These are phyloP conservation scores for Phytophthora nicotianae DNA, from an alignment of 352 stramenopile species.

Conservation along the genomic window DNA sequence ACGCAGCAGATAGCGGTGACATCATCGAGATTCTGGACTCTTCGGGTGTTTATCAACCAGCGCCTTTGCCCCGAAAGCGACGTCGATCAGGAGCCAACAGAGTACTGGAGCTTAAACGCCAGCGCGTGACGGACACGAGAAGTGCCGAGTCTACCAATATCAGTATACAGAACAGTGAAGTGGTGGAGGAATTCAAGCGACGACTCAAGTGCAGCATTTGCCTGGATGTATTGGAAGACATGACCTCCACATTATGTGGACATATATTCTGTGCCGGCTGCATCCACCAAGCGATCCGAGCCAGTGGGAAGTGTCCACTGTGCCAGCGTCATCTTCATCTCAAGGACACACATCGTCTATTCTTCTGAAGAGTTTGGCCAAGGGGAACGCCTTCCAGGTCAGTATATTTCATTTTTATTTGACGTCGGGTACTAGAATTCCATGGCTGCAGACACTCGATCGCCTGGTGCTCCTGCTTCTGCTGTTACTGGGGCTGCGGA, in stretches of 20 bases:
- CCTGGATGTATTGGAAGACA: conserved; percentile 75
- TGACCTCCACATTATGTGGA: conserved; percentile 82
- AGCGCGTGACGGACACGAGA: conserved; percentile 44
- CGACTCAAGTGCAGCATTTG: conserved; percentile 87
- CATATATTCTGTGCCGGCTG: conserved; percentile 83
- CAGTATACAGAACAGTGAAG: conserved; percentile 78
- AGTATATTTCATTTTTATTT: conserved; percentile 32
- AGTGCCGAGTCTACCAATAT: conserved; percentile 71
- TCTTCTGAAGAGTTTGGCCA: conserved; percentile 51
- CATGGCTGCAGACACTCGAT: neutral
- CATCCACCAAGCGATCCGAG: conserved; percentile 69
- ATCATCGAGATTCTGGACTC: conserved; percentile 65
- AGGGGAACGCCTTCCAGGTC: conserved; percentile 9
- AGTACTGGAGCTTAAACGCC: conserved; percentile 28
- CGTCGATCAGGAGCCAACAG: conserved; percentile 27
- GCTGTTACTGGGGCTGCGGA: conserved; percentile 10
- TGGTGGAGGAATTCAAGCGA: conserved; percentile 74
- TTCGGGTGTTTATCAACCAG: conserved; percentile 14
- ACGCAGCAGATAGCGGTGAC: conserved; percentile 43
- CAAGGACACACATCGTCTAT: conserved; percentile 82
- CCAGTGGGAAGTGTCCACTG: conserved; percentile 77
- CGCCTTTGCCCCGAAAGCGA: conserved; percentile 47
- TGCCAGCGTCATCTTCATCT: conserved; percentile 65
- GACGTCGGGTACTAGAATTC: neutral
- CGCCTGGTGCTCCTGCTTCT: conserved; percentile 12